Percentiles rank a stretch among this genome's conserved stretches.
phyloP scores from a whole-genome alignment of 1,284 basidiomycete genomes.

The Laetiporus sulphureus region DNA sequence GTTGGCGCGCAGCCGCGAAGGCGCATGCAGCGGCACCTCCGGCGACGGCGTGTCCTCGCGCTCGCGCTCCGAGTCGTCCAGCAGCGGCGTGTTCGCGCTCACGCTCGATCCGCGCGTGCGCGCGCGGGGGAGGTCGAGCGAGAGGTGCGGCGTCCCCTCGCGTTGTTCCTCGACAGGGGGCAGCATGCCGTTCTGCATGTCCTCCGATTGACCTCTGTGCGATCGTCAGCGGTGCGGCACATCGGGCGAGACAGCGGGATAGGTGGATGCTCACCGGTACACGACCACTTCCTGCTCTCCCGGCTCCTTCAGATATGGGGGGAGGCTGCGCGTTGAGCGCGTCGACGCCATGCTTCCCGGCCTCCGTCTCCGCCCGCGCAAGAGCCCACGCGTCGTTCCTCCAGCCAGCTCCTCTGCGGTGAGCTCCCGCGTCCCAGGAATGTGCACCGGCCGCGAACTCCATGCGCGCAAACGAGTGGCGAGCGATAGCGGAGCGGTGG shows the following conservation, averaged over 20 bases:
- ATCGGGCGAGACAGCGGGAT: no score
- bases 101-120: conserved; percentile 4
- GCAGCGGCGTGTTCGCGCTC: conserved; percentile 19
- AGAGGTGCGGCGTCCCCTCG: conserved; percentile 14
- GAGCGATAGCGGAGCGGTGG: neutral
- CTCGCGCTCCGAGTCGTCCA: conserved; percentile 6
- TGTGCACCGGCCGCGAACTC: conserved; percentile 13
- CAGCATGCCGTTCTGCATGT: conserved; percentile 31
- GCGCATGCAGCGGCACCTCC: conserved; percentile 1
- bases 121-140: conserved; percentile 15
- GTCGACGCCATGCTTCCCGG: conserved; percentile 51
- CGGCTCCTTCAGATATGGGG: conserved; percentile 72
- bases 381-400: conserved; percentile 11
- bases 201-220: conserved; percentile 32
- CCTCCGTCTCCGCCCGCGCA: conserved; percentile 33
- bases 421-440: conserved; percentile 22
- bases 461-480: conserved; percentile 8
- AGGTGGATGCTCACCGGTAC: conserved; percentile 39
- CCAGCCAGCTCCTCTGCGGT: conserved; percentile 27
- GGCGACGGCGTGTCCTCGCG: conserved; percentile 5
- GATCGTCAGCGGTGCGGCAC: neutral
- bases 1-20: conserved; percentile 9
- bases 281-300: conserved; percentile 75
- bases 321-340: conserved; percentile 66
- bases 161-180: conserved; percentile 28